A percentile compares a stretch with the other conserved stretches of the same genome.
These are phyloP conservation scores for Gossypium arboreum DNA, from an alignment of 345 rosid genomes.

Conservation along the genomic window DNA sequence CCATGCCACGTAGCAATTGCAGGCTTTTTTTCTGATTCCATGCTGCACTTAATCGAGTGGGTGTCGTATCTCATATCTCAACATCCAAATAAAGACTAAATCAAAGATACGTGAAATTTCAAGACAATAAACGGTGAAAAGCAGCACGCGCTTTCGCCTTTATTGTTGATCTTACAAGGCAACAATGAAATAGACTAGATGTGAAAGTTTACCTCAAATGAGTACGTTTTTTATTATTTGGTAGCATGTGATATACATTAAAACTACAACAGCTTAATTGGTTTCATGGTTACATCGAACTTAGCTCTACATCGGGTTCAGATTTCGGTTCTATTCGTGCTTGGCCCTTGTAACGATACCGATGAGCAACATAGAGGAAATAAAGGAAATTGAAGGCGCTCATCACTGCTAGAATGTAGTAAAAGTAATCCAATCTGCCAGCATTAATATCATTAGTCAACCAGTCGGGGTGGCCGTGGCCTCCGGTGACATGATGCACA, in stretches of 20 bases:
- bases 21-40: background rate
- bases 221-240: background rate
- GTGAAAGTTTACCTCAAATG: background rate
- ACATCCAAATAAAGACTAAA: too few relatives aligned
- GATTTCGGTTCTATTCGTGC: background rate
- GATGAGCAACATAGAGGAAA: conserved; percentile 38
- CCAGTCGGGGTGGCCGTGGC: conserved; percentile 47
- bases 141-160: background rate
- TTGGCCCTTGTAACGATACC: conserved; percentile 41
- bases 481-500: conserved; percentile 38
- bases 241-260: background rate
- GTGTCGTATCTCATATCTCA: background rate
- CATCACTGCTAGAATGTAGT: conserved; percentile 46
- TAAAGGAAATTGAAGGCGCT: conserved; percentile 42
- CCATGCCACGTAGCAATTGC: too few relatives aligned
- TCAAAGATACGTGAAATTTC: background rate
- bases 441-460: conserved; percentile 40
- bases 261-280: background rate
- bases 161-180: background rate
- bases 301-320: background rate
- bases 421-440: conserved; percentile 57
- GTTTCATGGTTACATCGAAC: background rate
- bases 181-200: too few relatives aligned
- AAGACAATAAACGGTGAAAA: background rate
- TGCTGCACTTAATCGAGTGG: background rate